Evolutionary conservation across 768 basidiomycete species (phyloP).

Genomic region (Pulveroboletus sp.): DNA sequence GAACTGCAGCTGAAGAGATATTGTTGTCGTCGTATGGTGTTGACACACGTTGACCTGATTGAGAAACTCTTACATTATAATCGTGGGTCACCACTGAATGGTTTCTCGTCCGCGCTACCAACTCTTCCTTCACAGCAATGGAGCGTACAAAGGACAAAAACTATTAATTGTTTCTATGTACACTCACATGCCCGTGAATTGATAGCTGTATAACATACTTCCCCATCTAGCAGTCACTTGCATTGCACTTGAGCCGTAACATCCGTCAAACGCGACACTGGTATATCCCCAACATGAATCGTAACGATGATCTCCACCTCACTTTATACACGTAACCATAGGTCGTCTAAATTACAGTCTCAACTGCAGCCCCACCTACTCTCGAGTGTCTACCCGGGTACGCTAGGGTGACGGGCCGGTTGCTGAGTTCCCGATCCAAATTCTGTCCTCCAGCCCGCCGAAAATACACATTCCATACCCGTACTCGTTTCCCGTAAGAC

Average conservation of each 20-base stretch:
- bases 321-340: too few species aligned
- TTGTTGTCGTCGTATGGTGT: slow-evolving; percentile 94
- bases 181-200: not conserved
- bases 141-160: slow-evolving; percentile 30
- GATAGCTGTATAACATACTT: not conserved
- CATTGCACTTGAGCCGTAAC: not conserved
- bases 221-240: not conserved
- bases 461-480: slow-evolving; percentile 4
- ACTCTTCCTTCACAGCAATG: slow-evolving; percentile 23
- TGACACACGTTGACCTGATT: slow-evolving; percentile 96
- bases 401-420: too few species aligned
- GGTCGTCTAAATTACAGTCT: too few species aligned
- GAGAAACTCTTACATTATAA: slow-evolving; percentile 97
- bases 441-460: slow-evolving; percentile 2
- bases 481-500: not conserved
- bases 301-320: not conserved
- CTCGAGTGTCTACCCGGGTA: too few species aligned
- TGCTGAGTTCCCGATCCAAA: slow-evolving; percentile 2
- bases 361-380: too few species aligned
- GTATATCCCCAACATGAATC: not conserved
- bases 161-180: slow-evolving; percentile 5
- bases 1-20: slow-evolving; percentile 88
- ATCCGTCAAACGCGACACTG: not conserved
- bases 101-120: not conserved
- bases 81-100: slow-evolving; percentile 50